A percentile compares a stretch with the other conserved stretches of the same genome.
Conservation (phyloP, 2,329 filamentous ascomycete species). For the Phyllosticta paracitricarpa region DNA sequence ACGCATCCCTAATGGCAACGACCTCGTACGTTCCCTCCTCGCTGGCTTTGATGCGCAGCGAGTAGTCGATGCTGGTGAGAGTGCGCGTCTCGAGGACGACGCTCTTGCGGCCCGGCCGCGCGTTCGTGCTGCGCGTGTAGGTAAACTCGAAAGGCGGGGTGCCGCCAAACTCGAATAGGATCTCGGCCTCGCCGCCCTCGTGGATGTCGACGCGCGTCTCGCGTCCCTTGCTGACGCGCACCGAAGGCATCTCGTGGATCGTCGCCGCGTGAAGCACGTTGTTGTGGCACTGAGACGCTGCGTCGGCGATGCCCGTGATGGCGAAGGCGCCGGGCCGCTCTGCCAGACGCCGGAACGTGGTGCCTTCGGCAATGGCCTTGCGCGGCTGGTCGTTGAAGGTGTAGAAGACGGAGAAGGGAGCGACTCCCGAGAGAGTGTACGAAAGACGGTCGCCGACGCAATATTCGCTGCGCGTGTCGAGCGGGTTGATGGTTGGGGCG, state of each 20-base stretch:
- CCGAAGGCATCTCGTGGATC: conserved; percentile 87
- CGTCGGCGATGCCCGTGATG: conserved; percentile 80
- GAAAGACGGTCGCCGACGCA: conserved; percentile 92
- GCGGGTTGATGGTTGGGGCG: conserved; percentile 77
- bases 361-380: conserved; percentile 69
- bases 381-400: conserved; percentile 69
- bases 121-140: conserved; percentile 84
- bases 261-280: conserved; percentile 66
- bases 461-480: conserved; percentile 78
- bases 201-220: conserved; percentile 84
- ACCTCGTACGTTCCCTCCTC: conserved; percentile 98
- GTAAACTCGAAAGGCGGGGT: conserved; percentile 97
- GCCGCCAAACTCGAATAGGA: conserved; percentile 90
- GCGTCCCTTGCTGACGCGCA: conserved; percentile 76
- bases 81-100: conserved; percentile 82
- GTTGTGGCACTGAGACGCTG: conserved; percentile 78
- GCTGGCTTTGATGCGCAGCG: conserved; percentile 71
- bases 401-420: conserved; percentile 90
- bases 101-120: conserved; percentile 51
- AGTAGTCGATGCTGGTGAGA: conserved; percentile 72
- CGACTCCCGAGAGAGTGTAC: conserved; percentile 81
- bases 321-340: conserved; percentile 82
- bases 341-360: conserved; percentile 84
- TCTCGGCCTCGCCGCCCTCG: conserved; percentile 87
- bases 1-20: conserved; percentile 87